Conservation (phyloP, 768 basidiomycete species). For the Rhizopogon vesiculosus region DNA sequence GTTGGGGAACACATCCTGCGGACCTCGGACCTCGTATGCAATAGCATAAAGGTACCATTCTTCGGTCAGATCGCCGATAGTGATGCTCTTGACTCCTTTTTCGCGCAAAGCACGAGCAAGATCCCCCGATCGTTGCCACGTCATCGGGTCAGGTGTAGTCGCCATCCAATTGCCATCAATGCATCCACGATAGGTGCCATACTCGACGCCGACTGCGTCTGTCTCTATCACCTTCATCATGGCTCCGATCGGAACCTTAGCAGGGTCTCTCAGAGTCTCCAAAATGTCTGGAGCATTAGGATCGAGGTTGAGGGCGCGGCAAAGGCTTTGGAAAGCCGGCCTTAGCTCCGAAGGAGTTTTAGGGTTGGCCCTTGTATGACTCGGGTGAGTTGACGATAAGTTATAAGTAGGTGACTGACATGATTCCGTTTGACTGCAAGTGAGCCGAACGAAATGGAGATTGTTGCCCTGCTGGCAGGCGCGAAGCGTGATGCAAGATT, state of each 20-base stretch:
- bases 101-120: conserved; percentile 49
- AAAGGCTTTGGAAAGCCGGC: conserved; percentile 62
- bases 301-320: conserved; percentile 50
- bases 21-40: conserved; percentile 50
- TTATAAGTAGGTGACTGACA: conserved; percentile 34
- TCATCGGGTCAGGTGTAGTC: conserved; percentile 51
- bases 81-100: conserved; percentile 56
- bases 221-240: conserved; percentile 59
- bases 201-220: conserved; percentile 42
- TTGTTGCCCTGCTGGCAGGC: conserved; percentile 46
- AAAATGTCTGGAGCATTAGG: conserved; percentile 46
- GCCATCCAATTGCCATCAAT: conserved; percentile 58
- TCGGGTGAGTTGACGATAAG: neutral
- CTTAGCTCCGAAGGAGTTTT: conserved; percentile 56
- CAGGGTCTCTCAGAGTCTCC: conserved; percentile 44
- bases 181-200: conserved; percentile 68
- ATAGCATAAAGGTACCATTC: conserved; percentile 80
- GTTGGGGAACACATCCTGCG: conserved; percentile 51
- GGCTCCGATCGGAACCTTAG: conserved; percentile 39
- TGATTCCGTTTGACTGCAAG: conserved; percentile 72
- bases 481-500: conserved; percentile 63
- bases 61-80: conserved; percentile 66
- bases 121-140: conserved; percentile 59
- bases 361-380: conserved; percentile 39
- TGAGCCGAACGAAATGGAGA: conserved; percentile 66